Percentiles rank a stretch among this genome's conserved stretches.
These are phyloP conservation scores for Plasmopara muralis DNA, from an alignment of 352 stramenopile species.

Conservation along the genomic window DNA sequence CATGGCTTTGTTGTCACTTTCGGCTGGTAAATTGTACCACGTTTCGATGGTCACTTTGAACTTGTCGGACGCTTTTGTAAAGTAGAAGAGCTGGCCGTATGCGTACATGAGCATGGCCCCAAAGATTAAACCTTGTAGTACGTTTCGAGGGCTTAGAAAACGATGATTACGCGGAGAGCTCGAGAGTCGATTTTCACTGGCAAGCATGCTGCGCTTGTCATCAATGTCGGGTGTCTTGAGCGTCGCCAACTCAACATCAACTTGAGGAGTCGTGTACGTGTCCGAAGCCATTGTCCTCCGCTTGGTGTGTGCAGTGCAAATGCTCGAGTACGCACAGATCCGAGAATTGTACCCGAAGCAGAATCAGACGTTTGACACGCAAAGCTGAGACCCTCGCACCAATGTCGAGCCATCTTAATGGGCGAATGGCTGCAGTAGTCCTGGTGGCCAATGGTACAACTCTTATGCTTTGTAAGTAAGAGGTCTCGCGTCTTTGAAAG, in stretches of 20 bases:
- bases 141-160: slow-evolving; percentile 7
- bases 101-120: slow-evolving; percentile 27
- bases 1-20: slow-evolving; percentile 35
- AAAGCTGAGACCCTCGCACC: background rate
- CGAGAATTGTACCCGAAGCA: background rate
- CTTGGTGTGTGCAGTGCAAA: slow-evolving; percentile 2
- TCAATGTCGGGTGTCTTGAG: slow-evolving; percentile 22
- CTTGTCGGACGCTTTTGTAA: slow-evolving; percentile 17
- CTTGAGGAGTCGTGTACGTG: slow-evolving; percentile 8
- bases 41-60: slow-evolving; percentile 12
- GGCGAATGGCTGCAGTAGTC: too few species aligned
- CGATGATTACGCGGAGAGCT: slow-evolving; percentile 1
- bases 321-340: too few species aligned
- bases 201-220: slow-evolving; percentile 11
- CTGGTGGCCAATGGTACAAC: too few species aligned
- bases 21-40: slow-evolving; percentile 28
- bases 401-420: background rate
- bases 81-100: slow-evolving; percentile 24
- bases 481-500: too few species aligned
- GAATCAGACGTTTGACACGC: background rate
- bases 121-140: slow-evolving; percentile 21
- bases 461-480: too few species aligned
- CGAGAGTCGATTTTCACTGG: background rate
- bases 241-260: slow-evolving; percentile 15
- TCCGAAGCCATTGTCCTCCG: slow-evolving; percentile 5